Base-by-base conservation (phyloP, 169 alveolate species). In the Eimeria brunetti region DNA sequence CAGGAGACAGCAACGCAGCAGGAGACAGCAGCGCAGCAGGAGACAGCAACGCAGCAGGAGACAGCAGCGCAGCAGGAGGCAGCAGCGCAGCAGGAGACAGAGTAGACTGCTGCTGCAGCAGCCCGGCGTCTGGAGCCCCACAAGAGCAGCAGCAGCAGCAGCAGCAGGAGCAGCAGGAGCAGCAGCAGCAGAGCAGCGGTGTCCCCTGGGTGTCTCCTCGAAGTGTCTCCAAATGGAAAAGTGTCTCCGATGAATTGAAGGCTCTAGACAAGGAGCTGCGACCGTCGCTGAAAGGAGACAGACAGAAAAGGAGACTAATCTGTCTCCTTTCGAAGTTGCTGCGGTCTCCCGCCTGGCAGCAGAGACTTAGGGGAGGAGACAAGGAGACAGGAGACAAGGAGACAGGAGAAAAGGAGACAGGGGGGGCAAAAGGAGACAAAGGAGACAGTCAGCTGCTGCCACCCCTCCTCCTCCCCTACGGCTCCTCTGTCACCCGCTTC, bases 221-320 rank as follows among this genome's bases (percentile, higher is more conserved):
- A n/a, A 30, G 78, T 11, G 78, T n/a, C 18, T 67, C 78, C n/a
- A 36, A 30, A 30, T n/a, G 12, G 14, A n/a, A 27, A 67, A 22
- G 78, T 30, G 4, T 80, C 44, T 30, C 89, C 27, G 30, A 2
- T 30, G 73, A 80, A 51, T n/a, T 80, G 89, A 80, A 56, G 67
- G 89, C 89, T 49, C 38, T 80, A 9, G 89, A 80, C 30, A 51
- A 51, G 69, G 73, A 80, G 49, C 49, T 80, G 30, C 89, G 89
- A n/a, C 89, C 89, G 8, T 80, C 89, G 1, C 49, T 12, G 18
- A 80, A n/a, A 49, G 67, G 69, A 46, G 67, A 80, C 89, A 80
- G 71, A 38, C 73, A 49, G 7, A 80, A 51, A 30, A 22, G 89
- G 22, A 49, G 67, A 9, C 89, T 80, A n/a, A 18, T 80, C 73